Evolutionary conservation across 176 grass and related monocot species (phyloP), one percentile per base, ranked within the genome.

Genomic region (Rhynchospora pubera): DNA sequence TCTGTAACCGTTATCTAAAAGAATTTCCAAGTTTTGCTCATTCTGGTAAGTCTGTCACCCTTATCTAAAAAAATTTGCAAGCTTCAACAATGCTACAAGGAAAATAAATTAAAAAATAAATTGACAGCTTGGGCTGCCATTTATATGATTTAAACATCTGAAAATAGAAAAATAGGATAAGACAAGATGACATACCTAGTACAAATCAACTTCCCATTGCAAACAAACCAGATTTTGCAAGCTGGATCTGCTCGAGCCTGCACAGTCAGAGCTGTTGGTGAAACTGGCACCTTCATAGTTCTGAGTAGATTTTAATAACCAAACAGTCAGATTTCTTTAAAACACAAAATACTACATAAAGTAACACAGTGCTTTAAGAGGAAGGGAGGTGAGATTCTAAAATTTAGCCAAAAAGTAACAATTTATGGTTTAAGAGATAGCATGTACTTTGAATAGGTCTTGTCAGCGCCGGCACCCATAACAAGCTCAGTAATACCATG

Each of bases 391-490:
- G 12, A 28, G 28, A 5, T 57, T 55, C 11, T 57, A 22, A 21
- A 14, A 51, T 55, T 59, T 30, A 79, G 32, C 50, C 15, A 59
- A 79, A 56, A 79, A 6, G 16, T 16, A 56, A 79, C 6, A 79
- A 57, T 32, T 79, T 59, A 74, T 23, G 3, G 62, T 15, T 82
- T 3, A 43, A 18, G 58, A 63, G 79, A 57, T 30, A 77, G 15
- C n/a, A 79, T 84, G 59, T 90, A 97, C 91, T 85, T 93, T 71
- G 89, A 80, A 76, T 88, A 91, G 32, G 88, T 58, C 61, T 89
- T 93, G 57, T 97, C 88, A 43, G 82, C 82, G 16, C 89, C 89
- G 57, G 87, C 89, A 12, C 94, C 94, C 89, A 93, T 89, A 68
- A 93, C 89, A 85, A 97, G 88, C 3, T 57, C 60, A 18, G 87